These are phyloP conservation scores for Pseudocercospora eumusae DNA, from an alignment of 2,329 filamentous ascomycete species.

Conservation along the genomic window DNA sequence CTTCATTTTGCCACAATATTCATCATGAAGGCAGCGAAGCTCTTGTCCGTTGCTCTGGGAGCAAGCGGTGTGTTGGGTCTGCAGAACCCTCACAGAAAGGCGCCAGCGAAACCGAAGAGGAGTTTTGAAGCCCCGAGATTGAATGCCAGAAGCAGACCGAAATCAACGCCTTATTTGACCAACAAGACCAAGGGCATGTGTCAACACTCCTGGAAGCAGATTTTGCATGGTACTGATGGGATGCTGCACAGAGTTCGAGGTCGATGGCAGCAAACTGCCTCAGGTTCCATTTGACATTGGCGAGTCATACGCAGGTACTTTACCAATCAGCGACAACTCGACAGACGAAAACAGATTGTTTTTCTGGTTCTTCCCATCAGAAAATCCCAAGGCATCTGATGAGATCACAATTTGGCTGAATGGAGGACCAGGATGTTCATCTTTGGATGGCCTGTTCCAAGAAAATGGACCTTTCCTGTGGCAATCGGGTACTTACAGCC, in stretches of 20 bases:
- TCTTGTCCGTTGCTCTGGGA: not conserved
- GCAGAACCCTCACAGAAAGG: conserved; percentile 14
- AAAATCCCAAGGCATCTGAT: conserved; percentile 47
- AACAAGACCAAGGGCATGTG: conserved; percentile 12
- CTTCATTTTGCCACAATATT: not conserved
- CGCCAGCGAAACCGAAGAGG: conserved; percentile 6
- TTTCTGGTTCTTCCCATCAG: conserved; percentile 54
- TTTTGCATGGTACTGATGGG: not conserved
- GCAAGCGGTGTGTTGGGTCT: conserved; percentile 1
- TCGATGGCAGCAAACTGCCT: conserved; percentile 35
- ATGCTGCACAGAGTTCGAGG: conserved; percentile 10
- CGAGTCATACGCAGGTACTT: conserved; percentile 38
- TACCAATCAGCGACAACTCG: conserved; percentile 32
- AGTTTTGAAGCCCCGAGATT: not conserved
- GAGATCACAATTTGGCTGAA: conserved; percentile 38
- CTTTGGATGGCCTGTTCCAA: conserved; percentile 29
- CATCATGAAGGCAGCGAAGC: conserved; percentile 5
- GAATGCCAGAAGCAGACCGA: not conserved
- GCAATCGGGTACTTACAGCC: conserved; percentile 45
- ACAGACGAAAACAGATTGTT: conserved; percentile 49
- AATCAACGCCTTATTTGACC: conserved; percentile 4
- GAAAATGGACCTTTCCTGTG: conserved; percentile 43
- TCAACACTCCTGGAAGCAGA: no score
- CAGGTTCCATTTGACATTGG: conserved; percentile 40
- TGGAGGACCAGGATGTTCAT: conserved; percentile 34